A percentile compares a stretch with the other conserved stretches of the same genome.
These are phyloP conservation scores for Aspergillus olivimuriae DNA, from an alignment of 495 filamentous ascomycete genomes.

Conservation along the genomic window DNA sequence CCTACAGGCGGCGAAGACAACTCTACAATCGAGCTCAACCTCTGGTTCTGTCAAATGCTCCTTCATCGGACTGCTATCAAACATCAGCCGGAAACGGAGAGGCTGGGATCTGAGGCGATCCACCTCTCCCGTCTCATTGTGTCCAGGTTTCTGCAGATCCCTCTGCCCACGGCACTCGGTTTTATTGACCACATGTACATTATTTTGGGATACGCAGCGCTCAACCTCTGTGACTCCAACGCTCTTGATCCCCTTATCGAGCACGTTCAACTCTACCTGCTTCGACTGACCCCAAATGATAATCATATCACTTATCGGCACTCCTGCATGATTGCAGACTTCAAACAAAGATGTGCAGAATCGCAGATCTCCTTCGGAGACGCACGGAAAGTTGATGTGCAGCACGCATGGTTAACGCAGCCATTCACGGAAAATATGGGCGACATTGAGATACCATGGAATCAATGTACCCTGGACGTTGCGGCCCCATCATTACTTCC, in stretches of 20 bases:
- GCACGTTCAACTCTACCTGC: slow-evolving; percentile 31
- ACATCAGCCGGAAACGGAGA: slow-evolving; percentile 23
- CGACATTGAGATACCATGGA: too few relatives aligned
- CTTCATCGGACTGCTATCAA: slow-evolving; percentile 30
- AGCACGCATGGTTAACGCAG: too few relatives aligned
- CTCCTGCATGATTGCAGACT: slow-evolving; percentile 12
- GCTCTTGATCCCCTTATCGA: slow-evolving; percentile 31
- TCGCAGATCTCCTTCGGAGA: slow-evolving; percentile 10
- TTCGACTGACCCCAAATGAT: slow-evolving; percentile 31
- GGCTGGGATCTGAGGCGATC: slow-evolving; percentile 24
- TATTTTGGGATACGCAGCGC: slow-evolving; percentile 34
- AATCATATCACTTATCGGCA: slow-evolving; percentile 31
- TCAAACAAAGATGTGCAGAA: slow-evolving; percentile 12
- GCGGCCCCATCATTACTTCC: too few relatives aligned
- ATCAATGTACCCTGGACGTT: too few relatives aligned
- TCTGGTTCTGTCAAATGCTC: slow-evolving; percentile 36
- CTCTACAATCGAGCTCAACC: slow-evolving; percentile 30
- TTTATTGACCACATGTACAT: slow-evolving; percentile 34
- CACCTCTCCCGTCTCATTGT: slow-evolving; percentile 31
- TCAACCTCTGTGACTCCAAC: slow-evolving; percentile 36
- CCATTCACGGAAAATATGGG: too few relatives aligned
- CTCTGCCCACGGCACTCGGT: slow-evolving; percentile 24
- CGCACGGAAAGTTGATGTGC: slow-evolving; percentile 7
- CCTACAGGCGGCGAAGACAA: slow-evolving; percentile 22
- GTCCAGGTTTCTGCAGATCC: slow-evolving; percentile 29